These are phyloP conservation scores for Citrus hindsii DNA, from an alignment of 345 rosid species.

Conservation along the genomic window DNA sequence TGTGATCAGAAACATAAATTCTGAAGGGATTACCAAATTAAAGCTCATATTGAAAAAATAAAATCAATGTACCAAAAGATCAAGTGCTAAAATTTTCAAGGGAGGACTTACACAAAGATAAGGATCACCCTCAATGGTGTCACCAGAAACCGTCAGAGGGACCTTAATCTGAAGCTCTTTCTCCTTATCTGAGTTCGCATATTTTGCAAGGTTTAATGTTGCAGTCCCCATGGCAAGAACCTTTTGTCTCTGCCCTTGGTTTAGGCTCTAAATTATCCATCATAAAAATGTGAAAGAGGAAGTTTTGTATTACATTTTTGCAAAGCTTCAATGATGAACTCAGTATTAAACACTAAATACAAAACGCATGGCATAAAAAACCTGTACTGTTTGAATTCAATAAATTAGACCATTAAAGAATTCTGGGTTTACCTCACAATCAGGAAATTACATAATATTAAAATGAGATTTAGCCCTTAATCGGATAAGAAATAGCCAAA, in stretches of 20 bases:
- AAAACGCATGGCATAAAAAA: neutral
- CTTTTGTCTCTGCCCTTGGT: constrained; percentile 51
- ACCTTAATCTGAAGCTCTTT: constrained; percentile 59
- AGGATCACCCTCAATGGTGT: constrained; percentile 18
- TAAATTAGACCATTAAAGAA: too few relatives aligned
- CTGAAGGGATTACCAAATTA: neutral
- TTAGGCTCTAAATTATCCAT: constrained; percentile 31
- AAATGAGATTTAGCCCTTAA: neutral
- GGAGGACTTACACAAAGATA: constrained; percentile 26
- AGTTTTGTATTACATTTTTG: neutral
- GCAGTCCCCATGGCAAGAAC: constrained; percentile 55
- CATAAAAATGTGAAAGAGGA: neutral
- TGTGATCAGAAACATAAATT: constrained; percentile 16
- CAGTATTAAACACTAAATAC: neutral
- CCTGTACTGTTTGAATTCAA: too few relatives aligned
- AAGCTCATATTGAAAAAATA: neutral
- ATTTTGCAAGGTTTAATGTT: constrained; percentile 59
- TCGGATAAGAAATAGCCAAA: neutral
- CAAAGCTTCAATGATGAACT: neutral
- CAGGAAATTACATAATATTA: too few relatives aligned
- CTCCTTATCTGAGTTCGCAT: constrained; percentile 47
- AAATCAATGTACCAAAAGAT: neutral
- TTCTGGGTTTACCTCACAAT: neutral
- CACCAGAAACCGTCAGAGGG: constrained; percentile 41
- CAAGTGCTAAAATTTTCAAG: neutral